These are phyloP conservation scores for Populus tomentosa DNA, from an alignment of 441 rosid genomes.

Conservation along the genomic window DNA sequence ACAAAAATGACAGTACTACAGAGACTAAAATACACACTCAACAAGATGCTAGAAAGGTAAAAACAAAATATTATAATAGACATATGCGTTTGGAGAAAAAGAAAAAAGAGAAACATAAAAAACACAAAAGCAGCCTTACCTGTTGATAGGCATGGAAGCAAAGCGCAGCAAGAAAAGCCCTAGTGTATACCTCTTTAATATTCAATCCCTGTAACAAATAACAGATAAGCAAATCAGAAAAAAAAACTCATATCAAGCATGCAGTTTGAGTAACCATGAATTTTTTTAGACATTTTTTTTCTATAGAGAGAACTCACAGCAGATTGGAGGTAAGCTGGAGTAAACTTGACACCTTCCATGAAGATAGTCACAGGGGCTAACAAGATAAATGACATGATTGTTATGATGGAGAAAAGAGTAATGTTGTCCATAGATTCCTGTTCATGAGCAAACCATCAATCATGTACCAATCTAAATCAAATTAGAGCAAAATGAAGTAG, in stretches of 20 bases:
- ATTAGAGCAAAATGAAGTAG: neutral
- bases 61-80: neutral
- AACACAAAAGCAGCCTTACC: slow-evolving; percentile 35
- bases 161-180: slow-evolving; percentile 82
- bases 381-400: slow-evolving; percentile 80
- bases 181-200: slow-evolving; percentile 51
- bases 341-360: slow-evolving; percentile 85
- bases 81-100: neutral
- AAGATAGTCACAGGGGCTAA: slow-evolving; percentile 77
- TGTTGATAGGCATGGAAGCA: slow-evolving; percentile 99
- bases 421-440: slow-evolving; percentile 98
- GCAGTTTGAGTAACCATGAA: neutral
- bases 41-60: neutral
- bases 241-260: neutral
- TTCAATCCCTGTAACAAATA: slow-evolving; percentile 67
- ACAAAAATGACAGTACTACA: neutral
- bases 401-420: slow-evolving; percentile 89
- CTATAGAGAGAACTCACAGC: slow-evolving; percentile 52
- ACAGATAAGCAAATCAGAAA: slow-evolving; percentile 8
- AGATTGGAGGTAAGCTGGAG: slow-evolving; percentile 76
- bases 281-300: neutral
- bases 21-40: neutral
- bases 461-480: slow-evolving; percentile 6
- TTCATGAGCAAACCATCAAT: slow-evolving; percentile 12
- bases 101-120: neutral